These are phyloP conservation scores for Evernia prunastri DNA, from an alignment of 495 filamentous ascomycete genomes.

Conservation along the genomic window DNA sequence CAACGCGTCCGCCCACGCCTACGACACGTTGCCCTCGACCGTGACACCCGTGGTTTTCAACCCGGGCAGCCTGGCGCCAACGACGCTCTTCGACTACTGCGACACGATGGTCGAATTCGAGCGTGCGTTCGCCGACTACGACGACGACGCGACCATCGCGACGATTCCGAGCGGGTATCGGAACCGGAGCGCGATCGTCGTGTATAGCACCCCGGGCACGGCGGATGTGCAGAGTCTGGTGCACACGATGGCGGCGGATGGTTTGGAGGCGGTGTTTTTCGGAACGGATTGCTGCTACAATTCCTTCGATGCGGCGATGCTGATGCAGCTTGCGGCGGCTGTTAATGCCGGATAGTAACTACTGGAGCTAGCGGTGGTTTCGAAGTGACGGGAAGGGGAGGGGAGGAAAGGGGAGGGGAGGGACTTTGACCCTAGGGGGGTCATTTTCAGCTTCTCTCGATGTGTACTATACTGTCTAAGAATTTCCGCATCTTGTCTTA, in stretches of 20 bases:
- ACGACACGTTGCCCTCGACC: conserved; percentile 7
- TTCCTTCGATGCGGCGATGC: background rate
- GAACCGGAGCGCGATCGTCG: conserved; percentile 8
- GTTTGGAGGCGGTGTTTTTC: conserved; percentile 19
- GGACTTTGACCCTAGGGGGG: too few species aligned
- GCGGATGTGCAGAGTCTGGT: conserved; percentile 16
- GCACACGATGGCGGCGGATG: conserved; percentile 16
- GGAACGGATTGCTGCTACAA: conserved; percentile 5
- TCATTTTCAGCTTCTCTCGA: too few species aligned
- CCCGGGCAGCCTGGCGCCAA: conserved; percentile 18
- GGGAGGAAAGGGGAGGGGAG: too few species aligned
- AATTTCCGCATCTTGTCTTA: too few species aligned
- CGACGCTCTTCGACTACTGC: conserved; percentile 16
- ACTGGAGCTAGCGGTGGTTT: too few species aligned
- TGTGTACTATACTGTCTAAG: too few species aligned
- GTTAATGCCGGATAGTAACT: conserved; percentile 11
- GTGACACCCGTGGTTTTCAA: conserved; percentile 19
- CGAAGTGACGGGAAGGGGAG: too few species aligned
- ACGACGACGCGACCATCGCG: conserved; percentile 11
- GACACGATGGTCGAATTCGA: conserved; percentile 24
- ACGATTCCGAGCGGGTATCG: conserved; percentile 13
- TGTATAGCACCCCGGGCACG: conserved; percentile 25
- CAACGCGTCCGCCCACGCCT: conserved; percentile 8
- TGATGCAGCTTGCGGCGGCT: conserved; percentile 12
- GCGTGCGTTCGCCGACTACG: background rate